phyloP scores from a whole-genome alignment of 164 flowering plant genomes.

The Protea cynaroides region DNA sequence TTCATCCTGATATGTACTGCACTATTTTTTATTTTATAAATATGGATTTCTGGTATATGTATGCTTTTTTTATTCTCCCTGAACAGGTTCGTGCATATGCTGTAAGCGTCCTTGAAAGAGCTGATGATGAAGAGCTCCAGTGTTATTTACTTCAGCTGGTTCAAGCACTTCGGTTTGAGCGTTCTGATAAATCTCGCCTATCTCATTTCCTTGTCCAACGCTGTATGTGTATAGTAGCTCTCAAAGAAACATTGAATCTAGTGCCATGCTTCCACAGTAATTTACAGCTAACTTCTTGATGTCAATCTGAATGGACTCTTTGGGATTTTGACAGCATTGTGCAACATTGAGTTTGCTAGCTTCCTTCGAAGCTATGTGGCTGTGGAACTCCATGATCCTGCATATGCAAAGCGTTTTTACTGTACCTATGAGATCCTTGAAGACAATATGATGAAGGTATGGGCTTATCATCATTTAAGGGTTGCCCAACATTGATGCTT shows the following conservation, averaged over 20 bases:
- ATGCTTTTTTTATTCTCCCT: too few species aligned
- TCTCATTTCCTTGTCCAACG: slow-evolving; percentile 91
- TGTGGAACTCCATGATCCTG: slow-evolving; percentile 97
- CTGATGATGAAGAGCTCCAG: slow-evolving; percentile 98
- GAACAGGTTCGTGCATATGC: slow-evolving; percentile 99
- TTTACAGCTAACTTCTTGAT: slow-evolving; percentile 7
- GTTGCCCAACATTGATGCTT: too few species aligned
- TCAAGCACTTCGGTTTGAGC: slow-evolving; percentile 98
- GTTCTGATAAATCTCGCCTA: slow-evolving; percentile 92
- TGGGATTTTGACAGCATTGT: slow-evolving; percentile 51
- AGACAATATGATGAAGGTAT: slow-evolving; percentile 88
- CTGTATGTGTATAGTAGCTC: slow-evolving; percentile 42
- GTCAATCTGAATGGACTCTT: slow-evolving; percentile 16
- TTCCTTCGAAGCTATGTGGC: slow-evolving; percentile 98
- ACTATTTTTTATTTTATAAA: too few species aligned
- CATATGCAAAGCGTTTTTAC: slow-evolving; percentile 89
- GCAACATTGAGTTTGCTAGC: slow-evolving; percentile 94
- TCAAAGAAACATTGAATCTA: background rate
- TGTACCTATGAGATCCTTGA: slow-evolving; percentile 83
- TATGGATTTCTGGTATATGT: too few species aligned
- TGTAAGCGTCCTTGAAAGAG: slow-evolving; percentile 98
- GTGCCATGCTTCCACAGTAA: background rate
- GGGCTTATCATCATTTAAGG: slow-evolving; percentile 9
- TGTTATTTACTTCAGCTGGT: slow-evolving; percentile 96
- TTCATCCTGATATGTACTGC: too few species aligned